These are phyloP conservation scores for Aspergillus pseudotamarii DNA, from an alignment of 2,329 filamentous ascomycete genomes.

Conservation along the genomic window DNA sequence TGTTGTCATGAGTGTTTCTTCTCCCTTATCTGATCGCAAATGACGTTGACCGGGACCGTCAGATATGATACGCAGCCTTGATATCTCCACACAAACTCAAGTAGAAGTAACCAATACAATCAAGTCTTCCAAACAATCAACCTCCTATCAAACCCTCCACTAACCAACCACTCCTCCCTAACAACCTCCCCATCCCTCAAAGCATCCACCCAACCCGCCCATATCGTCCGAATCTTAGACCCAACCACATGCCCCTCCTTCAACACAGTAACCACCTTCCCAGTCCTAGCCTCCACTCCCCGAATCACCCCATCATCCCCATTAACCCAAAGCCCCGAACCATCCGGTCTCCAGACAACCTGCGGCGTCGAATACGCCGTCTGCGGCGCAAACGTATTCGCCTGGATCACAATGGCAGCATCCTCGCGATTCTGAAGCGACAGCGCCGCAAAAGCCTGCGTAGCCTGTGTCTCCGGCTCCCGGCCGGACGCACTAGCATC, in stretches of 20 bases:
- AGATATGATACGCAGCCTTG: no score
- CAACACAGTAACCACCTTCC: slow-evolving; percentile 57
- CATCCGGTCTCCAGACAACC: slow-evolving; percentile 64
- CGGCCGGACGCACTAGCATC: slow-evolving; percentile 16
- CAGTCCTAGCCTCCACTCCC: slow-evolving; percentile 61
- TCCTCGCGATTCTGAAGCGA: slow-evolving; percentile 59
- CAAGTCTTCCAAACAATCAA: slow-evolving; percentile 58
- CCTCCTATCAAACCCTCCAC: slow-evolving; percentile 66
- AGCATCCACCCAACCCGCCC: slow-evolving; percentile 51
- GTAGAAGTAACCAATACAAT: neutral
- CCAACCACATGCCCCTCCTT: slow-evolving; percentile 57
- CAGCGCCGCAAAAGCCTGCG: slow-evolving; percentile 55
- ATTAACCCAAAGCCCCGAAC: slow-evolving; percentile 65
- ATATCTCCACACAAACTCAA: neutral
- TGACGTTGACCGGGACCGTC: neutral
- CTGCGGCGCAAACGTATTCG: slow-evolving; percentile 64
- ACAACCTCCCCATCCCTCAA: slow-evolving; percentile 24
- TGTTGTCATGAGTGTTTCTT: neutral
- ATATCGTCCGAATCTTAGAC: slow-evolving; percentile 61
- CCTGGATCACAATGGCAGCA: slow-evolving; percentile 62
- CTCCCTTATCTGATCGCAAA: neutral
- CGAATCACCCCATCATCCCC: slow-evolving; percentile 65
- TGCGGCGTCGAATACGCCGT: slow-evolving; percentile 66
- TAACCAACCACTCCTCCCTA: slow-evolving; percentile 59
- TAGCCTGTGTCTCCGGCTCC: slow-evolving; percentile 48